Evolutionary conservation across 2,329 filamentous ascomycete genomes (phyloP), one percentile per base, ranked within the genome.

Genomic region (Xylariaceae sp.): DNA sequence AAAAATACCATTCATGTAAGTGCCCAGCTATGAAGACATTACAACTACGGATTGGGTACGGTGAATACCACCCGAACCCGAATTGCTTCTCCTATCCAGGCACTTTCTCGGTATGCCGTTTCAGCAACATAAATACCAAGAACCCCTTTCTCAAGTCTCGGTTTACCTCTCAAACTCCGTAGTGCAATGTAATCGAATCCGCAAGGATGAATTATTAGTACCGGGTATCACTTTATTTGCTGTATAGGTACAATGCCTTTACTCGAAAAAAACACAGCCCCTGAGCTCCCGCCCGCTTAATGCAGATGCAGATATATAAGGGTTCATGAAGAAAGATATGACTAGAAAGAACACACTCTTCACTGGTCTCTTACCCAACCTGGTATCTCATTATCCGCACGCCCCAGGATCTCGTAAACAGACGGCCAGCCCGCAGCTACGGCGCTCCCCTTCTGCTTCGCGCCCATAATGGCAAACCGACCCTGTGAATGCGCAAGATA

Each of bases 391-490:
- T 82, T 80, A 11, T 79, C 80, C 64, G 83, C 82, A 39, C 82
- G 79, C 51, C 77, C 79, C 13, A 95, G 82, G 0, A 88, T 87
- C 58, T 85, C 79, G 81, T 87, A 91, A 0, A 90, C 84, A 49
- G 77, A 78, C 1, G 92, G 92, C 77, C 93, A 97, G 0, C 89
- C 90, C 1, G 88, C 88, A 39, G 78, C 78, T 17, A 90, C 74
- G 0, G 87, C 82, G 23, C 84, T 82, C 3, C 82, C 83, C 64
- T 82, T 83, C 61, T 81, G 81, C 77, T 87, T 88, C 23, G 89
- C 86, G 2, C 92, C 92, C 55, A 88, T 85, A 49, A 97, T 89
- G 10, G 91, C 92, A 69, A 97, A 92, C 53, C 89, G 86, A 49
- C 82, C 82, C 69, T 87, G 85, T 30, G 82, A 82, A 68, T 95